A percentile compares a stretch with the other conserved stretches of the same genome.
phyloP scores from a whole-genome alignment of 768 basidiomycete species.

The Russula griseocarnosa region DNA sequence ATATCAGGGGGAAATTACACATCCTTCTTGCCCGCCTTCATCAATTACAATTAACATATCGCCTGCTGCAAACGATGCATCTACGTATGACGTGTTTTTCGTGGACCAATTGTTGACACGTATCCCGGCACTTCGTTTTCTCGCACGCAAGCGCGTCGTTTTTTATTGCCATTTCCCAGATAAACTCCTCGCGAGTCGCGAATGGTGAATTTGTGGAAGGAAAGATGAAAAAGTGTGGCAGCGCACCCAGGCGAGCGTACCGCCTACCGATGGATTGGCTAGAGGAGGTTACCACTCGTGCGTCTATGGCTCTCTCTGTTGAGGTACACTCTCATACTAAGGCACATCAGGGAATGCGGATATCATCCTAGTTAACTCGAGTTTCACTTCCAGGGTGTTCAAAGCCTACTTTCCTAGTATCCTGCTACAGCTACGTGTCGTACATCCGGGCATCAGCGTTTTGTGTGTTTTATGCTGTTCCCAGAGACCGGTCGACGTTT shows the following conservation, averaged over 20 bases:
- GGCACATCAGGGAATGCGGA: slow-evolving; percentile 72
- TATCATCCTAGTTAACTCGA: slow-evolving; percentile 85
- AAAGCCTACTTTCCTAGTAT: slow-evolving; percentile 71
- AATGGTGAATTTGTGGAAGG: slow-evolving; percentile 64
- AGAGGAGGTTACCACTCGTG: slow-evolving; percentile 87
- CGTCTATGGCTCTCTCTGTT: slow-evolving; percentile 30
- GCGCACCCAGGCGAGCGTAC: slow-evolving; percentile 70
- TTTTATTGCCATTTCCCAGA: slow-evolving; percentile 99
- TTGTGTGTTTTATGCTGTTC: slow-evolving; percentile 9
- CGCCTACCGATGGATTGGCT: slow-evolving; percentile 85
- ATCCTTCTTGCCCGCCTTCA: slow-evolving; percentile 85
- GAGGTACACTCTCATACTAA: neutral
- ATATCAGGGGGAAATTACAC: slow-evolving; percentile 78
- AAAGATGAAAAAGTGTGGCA: slow-evolving; percentile 38
- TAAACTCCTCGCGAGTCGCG: slow-evolving; percentile 81
- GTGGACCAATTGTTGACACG: slow-evolving; percentile 78
- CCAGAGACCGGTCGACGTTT: slow-evolving; percentile 64
- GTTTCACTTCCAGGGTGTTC: slow-evolving; percentile 81
- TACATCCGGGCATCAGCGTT: slow-evolving; percentile 71
- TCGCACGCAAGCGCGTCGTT: slow-evolving; percentile 77
- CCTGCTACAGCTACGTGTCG: slow-evolving; percentile 56
- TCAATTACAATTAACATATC: slow-evolving; percentile 74
- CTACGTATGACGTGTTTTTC: slow-evolving; percentile 37
- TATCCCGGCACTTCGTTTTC: slow-evolving; percentile 70
- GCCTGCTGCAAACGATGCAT: slow-evolving; percentile 52